Evolutionary conservation across 805 yeast genomes (phyloP), one percentile per base, ranked within the genome.

Genomic region (Pichia heedii): DNA sequence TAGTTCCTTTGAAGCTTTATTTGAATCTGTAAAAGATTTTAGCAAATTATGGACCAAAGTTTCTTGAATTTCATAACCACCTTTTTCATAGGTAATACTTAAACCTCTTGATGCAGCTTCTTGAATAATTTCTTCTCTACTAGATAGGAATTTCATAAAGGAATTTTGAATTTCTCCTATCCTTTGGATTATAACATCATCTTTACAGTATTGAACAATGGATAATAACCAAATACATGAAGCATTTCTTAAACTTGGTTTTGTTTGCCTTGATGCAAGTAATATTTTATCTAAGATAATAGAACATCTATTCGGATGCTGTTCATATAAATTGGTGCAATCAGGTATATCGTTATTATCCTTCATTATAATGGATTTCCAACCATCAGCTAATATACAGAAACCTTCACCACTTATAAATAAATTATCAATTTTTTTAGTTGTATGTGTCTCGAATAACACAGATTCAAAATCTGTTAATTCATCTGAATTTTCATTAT

Each of bases 101-200:
- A 90, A 68, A 3, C 97, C 98, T 51, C 95, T 71, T 0, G 95
- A 79, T 0, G 97, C 96, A 12, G 93, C 75, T 47, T 90, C 97
- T 56, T 90, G 97, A n/a, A 88, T 69, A 18, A 88, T 62, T 26
- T 89, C 96, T 57, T 90, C 96, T 41, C 80, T 68, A 49, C 84
- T 93, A 0, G 85, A 79, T 43, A 90, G 67, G 55, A 85, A 84
- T 47, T 74, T 71, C 84, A 87, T 78, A 54, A 90, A 89, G 1
- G 82, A 65, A 4, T 73, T 56, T 58, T 90, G 96, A 36, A 88
- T 76, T 21, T 73, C 73, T n/a, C 76, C 64, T 0, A 86, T 68
- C 5, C 63, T 64, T 21, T 55, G 54, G 0, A 82, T 59, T 0
- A 56, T 54, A 1, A 63, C 54, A 13, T 69, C 55, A 26, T 74